A percentile compares a stretch with the other conserved stretches of the same genome.
phyloP scores from a whole-genome alignment of 2,329 filamentous ascomycete genomes.

The Monosporascus sp. region DNA sequence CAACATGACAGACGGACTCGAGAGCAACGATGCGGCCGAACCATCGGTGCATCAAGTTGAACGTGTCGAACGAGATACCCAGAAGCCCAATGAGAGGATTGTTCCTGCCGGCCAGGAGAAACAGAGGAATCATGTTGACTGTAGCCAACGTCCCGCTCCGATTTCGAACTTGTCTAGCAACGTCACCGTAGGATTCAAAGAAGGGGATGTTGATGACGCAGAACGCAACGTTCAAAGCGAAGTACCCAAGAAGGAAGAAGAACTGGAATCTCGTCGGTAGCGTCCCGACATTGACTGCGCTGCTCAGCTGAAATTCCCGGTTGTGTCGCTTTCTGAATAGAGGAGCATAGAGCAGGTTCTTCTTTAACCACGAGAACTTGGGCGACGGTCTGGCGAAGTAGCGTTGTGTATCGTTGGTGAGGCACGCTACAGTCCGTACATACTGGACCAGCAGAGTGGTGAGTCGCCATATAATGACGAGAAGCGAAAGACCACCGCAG shows the following conservation, averaged over 20 bases:
- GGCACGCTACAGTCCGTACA: slow-evolving; percentile 66
- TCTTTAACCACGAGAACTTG: slow-evolving; percentile 57
- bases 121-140: slow-evolving; percentile 74
- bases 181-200: slow-evolving; percentile 37
- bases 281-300: slow-evolving; percentile 67
- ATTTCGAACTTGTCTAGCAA: slow-evolving; percentile 53
- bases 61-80: slow-evolving; percentile 74
- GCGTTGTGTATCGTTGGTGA: slow-evolving; percentile 72
- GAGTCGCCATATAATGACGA: slow-evolving; percentile 63
- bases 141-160: slow-evolving; percentile 65
- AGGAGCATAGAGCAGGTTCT: slow-evolving; percentile 64
- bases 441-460: slow-evolving; percentile 58
- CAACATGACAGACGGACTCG: slow-evolving; percentile 61
- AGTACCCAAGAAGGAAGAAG: slow-evolving; percentile 61
- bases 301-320: slow-evolving; percentile 62
- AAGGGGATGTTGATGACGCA: slow-evolving; percentile 64
- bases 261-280: slow-evolving; percentile 75
- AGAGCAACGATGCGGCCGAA: slow-evolving; percentile 70
- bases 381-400: slow-evolving; percentile 64
- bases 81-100: slow-evolving; percentile 70
- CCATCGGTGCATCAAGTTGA: slow-evolving; percentile 78
- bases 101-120: slow-evolving; percentile 70
- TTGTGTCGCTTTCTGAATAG: slow-evolving; percentile 73
- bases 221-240: slow-evolving; percentile 72
- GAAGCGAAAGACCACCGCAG: slow-evolving; percentile 57